phyloP scores from a whole-genome alignment of 1,284 basidiomycete species.

The Malassezia sympodialis region DNA sequence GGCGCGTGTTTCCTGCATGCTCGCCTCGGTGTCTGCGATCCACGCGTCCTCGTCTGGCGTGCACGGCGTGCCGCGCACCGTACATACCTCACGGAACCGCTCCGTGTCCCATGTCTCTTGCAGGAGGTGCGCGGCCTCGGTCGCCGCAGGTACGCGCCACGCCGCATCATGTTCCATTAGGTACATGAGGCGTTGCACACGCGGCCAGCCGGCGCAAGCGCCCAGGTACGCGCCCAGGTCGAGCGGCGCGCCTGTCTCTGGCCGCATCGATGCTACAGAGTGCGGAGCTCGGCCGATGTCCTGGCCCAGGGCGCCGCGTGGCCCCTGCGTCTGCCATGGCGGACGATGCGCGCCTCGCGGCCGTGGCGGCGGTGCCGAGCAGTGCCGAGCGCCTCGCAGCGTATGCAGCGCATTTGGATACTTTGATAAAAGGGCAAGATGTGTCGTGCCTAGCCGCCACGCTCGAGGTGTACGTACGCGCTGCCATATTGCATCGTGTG shows the following conservation, averaged over 20 bases:
- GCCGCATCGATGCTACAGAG: neutral
- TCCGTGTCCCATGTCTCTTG: slow-evolving; percentile 10
- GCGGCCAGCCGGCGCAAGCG: slow-evolving; percentile 7
- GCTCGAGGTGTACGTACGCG: slow-evolving; percentile 3
- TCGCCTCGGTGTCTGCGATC: slow-evolving; percentile 58
- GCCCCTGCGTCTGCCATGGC: neutral
- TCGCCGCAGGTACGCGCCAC: neutral
- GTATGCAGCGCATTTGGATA: neutral
- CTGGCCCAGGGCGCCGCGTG: neutral
- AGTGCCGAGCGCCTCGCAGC: slow-evolving; percentile 1
- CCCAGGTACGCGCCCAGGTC: neutral
- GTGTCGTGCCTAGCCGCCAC: neutral
- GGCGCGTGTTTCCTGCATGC: slow-evolving; percentile 59
- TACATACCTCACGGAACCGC: slow-evolving; percentile 10
- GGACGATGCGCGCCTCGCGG: slow-evolving; percentile 3
- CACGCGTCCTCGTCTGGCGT: slow-evolving; percentile 52
- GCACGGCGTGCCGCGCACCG: slow-evolving; percentile 1
- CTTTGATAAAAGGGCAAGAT: neutral
- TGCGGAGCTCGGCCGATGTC: neutral
- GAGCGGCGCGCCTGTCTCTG: neutral
- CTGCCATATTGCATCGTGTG: neutral
- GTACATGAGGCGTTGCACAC: slow-evolving; percentile 2
- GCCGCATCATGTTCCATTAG: neutral
- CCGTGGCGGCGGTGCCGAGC: neutral
- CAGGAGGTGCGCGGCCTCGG: slow-evolving; percentile 1